These are phyloP conservation scores for Rubia tinctorum DNA, from an alignment of 305 asterid genomes.

Conservation along the genomic window DNA sequence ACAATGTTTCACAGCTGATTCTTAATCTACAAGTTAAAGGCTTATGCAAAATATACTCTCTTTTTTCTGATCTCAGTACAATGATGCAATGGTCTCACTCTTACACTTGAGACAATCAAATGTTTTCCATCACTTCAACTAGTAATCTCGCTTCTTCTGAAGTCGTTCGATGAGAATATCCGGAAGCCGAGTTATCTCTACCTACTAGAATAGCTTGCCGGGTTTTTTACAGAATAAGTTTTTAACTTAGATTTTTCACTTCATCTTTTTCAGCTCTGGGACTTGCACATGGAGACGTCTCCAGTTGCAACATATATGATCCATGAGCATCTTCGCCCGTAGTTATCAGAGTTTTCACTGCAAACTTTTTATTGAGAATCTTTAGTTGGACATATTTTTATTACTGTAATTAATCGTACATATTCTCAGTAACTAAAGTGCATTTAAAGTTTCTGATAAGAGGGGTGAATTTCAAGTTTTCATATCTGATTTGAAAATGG, in stretches of 20 bases:
- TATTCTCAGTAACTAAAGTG: too few relatives aligned
- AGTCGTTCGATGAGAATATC: not conserved
- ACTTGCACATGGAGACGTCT: conserved; percentile 60
- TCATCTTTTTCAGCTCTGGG: conserved; percentile 64
- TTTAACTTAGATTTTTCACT: not conserved
- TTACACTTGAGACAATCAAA: not conserved
- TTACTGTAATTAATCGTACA: not conserved
- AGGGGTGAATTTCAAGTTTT: too few relatives aligned
- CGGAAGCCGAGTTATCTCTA: not conserved
- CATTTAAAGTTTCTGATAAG: too few relatives aligned
- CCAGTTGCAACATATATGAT: conserved; percentile 73
- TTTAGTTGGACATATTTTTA: not conserved
- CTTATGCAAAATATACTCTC: not conserved
- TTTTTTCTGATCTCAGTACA: not conserved
- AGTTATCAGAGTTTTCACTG: conserved; percentile 40
- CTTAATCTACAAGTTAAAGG: not conserved
- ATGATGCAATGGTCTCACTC: not conserved
- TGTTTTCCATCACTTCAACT: not conserved
- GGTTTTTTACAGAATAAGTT: not conserved
- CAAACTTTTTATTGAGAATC: not conserved
- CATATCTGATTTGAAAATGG: not conserved
- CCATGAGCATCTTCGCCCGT: conserved; percentile 80
- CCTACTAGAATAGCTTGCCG: not conserved
- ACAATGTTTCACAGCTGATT: not conserved
- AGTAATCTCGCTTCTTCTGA: not conserved